Percentiles rank a stretch among this genome's conserved stretches.
Evolutionary conservation across 352 stramenopile genomes (phyloP).

Genomic region (Plasmopara muralis): DNA sequence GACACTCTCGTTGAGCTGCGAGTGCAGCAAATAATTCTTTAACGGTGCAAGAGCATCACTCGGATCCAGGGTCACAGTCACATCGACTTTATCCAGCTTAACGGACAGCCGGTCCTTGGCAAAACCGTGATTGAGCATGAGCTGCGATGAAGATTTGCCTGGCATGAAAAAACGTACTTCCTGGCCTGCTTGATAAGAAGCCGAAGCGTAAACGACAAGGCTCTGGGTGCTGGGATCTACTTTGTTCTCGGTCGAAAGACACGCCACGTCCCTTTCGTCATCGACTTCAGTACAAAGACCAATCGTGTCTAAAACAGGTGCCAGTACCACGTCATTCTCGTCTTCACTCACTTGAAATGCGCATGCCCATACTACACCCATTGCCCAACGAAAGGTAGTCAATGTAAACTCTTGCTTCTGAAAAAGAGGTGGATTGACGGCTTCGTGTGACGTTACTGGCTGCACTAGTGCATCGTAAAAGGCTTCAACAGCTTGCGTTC

Average conservation of each 20-base stretch:
- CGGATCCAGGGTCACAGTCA: slow-evolving; percentile 36
- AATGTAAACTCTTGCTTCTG: slow-evolving; percentile 35
- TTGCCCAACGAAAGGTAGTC: slow-evolving; percentile 37
- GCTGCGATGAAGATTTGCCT: slow-evolving; percentile 30
- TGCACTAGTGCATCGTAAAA: slow-evolving; percentile 35
- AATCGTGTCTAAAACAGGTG: slow-evolving; percentile 36
- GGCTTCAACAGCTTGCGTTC: slow-evolving; percentile 26
- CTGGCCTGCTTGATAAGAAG: slow-evolving; percentile 22
- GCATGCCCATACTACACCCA: slow-evolving; percentile 38
- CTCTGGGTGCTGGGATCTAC: slow-evolving; percentile 19
- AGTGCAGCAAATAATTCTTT: slow-evolving; percentile 34
- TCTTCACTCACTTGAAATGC: slow-evolving; percentile 21
- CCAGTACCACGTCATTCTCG: slow-evolving; percentile 32
- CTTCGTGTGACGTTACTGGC: slow-evolving; percentile 30
- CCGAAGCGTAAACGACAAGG: slow-evolving; percentile 30
- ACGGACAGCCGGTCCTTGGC: slow-evolving; percentile 11
- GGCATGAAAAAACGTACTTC: slow-evolving; percentile 28
- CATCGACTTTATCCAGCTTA: slow-evolving; percentile 36
- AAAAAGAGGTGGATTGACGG: slow-evolving; percentile 42
- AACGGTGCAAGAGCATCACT: slow-evolving; percentile 29
- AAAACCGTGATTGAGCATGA: slow-evolving; percentile 49
- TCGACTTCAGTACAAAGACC: slow-evolving; percentile 29
- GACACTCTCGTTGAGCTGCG: slow-evolving; percentile 32
- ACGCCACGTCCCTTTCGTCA: slow-evolving; percentile 13
- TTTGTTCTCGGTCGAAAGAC: slow-evolving; percentile 21